These are phyloP conservation scores for Stenogyne calaminthoides DNA, from an alignment of 305 asterid species.

Conservation along the genomic window DNA sequence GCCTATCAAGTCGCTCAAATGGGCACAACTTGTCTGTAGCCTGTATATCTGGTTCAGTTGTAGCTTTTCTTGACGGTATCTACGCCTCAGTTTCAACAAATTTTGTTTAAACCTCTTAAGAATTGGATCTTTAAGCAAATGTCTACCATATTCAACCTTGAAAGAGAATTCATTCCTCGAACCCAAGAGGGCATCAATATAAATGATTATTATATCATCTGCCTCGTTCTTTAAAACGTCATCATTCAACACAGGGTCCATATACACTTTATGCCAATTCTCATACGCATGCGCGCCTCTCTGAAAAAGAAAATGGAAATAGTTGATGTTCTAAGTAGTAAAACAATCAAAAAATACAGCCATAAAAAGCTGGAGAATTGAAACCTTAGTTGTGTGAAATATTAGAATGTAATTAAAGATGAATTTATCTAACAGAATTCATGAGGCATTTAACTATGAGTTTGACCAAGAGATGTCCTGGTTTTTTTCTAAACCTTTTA, in stretches of 20 bases:
- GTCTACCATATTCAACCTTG: slow-evolving; percentile 19
- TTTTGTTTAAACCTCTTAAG: slow-evolving; percentile 5
- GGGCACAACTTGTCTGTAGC: background rate
- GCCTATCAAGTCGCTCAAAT: background rate
- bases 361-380: background rate
- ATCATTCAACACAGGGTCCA: slow-evolving; percentile 1
- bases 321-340: background rate
- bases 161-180: slow-evolving; percentile 9
- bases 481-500: background rate
- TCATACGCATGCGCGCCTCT: slow-evolving; percentile 26
- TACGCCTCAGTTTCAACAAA: slow-evolving; percentile 16
- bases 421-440: background rate
- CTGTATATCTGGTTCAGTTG: slow-evolving; percentile 12
- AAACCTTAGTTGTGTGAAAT: background rate
- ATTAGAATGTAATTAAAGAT: background rate
- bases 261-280: slow-evolving; percentile 17
- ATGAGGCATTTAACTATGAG: background rate
- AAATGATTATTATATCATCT: slow-evolving; percentile 8
- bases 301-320: slow-evolving; percentile 14
- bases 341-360: background rate
- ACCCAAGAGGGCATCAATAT: slow-evolving; percentile 22
- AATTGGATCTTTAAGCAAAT: background rate
- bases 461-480: background rate
- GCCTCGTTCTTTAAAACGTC: slow-evolving; percentile 7
- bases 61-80: slow-evolving; percentile 11